Evolutionary conservation across 768 basidiomycete genomes (phyloP).

Genomic region (Austroboletus eburneus): DNA sequence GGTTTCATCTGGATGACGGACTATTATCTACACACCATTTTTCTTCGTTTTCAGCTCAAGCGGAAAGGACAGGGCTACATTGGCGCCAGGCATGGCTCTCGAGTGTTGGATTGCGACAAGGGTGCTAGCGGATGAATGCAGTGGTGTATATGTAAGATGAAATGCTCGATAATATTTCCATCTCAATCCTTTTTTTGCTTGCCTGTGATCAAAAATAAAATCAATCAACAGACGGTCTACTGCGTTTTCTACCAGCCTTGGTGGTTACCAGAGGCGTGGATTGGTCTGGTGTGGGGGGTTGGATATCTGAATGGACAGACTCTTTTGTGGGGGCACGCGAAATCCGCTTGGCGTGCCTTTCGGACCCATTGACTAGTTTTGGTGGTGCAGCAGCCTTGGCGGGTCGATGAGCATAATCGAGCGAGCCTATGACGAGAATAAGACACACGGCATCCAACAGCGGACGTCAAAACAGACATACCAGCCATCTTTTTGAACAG

Average conservation of each 20-base stretch:
- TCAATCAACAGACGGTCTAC: slow-evolving; percentile 30
- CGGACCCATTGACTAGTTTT: slow-evolving; percentile 15
- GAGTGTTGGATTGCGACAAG: slow-evolving; percentile 24
- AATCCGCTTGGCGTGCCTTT: slow-evolving; percentile 11
- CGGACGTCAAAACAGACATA: slow-evolving; percentile 19
- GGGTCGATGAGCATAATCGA: slow-evolving; percentile 23
- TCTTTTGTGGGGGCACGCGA: slow-evolving; percentile 22
- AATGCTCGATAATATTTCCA: slow-evolving; percentile 24
- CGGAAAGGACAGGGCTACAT: slow-evolving; percentile 28
- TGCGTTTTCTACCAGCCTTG: slow-evolving; percentile 31
- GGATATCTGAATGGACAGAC: slow-evolving; percentile 9
- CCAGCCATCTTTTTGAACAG: slow-evolving; percentile 57
- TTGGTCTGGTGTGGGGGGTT: slow-evolving; percentile 10
- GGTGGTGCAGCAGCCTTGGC: slow-evolving; percentile 5
- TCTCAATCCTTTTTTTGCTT: slow-evolving; percentile 13
- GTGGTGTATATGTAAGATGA: slow-evolving; percentile 27
- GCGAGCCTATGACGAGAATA: slow-evolving; percentile 12
- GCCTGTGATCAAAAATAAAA: slow-evolving; percentile 10
- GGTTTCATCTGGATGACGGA: slow-evolving; percentile 15
- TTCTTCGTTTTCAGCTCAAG: slow-evolving; percentile 8
- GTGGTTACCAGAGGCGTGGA: slow-evolving; percentile 9
- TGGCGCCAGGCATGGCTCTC: slow-evolving; percentile 17
- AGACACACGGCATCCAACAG: background rate
- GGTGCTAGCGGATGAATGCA: slow-evolving; percentile 18
- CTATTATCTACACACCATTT: slow-evolving; percentile 25